Conservation (phyloP, 306 rosid genomes). For the Sophora flavescens region DNA sequence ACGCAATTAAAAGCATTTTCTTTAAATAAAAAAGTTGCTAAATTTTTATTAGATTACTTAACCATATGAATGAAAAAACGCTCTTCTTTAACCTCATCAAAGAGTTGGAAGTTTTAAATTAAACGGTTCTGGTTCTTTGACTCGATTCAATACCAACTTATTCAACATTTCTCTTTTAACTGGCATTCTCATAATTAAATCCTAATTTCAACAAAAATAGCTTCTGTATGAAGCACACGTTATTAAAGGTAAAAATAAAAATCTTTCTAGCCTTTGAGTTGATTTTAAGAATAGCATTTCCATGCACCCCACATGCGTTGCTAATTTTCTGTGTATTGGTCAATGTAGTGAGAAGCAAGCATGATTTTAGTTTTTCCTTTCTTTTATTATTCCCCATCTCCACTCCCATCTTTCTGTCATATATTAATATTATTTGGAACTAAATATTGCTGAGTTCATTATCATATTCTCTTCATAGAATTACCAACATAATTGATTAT, state of each 20-base stretch:
- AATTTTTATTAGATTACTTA: neutral
- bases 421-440: neutral
- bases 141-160: neutral
- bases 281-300: slow-evolving; percentile 37
- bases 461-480: neutral
- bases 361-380: neutral
- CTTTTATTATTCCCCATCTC: neutral
- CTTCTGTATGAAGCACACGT: slow-evolving; percentile 25
- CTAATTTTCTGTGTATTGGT: slow-evolving; percentile 30
- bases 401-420: neutral
- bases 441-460: neutral
- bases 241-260: slow-evolving; percentile 12
- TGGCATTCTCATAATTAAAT: neutral
- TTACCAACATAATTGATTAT: no score
- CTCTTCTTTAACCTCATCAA: neutral
- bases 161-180: slow-evolving; percentile 4
- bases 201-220: neutral
- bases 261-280: slow-evolving; percentile 23
- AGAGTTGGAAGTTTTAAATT: no score
- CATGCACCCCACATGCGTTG: slow-evolving; percentile 40
- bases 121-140: neutral
- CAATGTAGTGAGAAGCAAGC: slow-evolving; percentile 43
- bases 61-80: neutral
- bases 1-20: neutral
- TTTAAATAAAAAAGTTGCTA: neutral